Conservation (phyloP, 2,329 filamentous ascomycete genomes). For the Claviceps purpurea region DNA sequence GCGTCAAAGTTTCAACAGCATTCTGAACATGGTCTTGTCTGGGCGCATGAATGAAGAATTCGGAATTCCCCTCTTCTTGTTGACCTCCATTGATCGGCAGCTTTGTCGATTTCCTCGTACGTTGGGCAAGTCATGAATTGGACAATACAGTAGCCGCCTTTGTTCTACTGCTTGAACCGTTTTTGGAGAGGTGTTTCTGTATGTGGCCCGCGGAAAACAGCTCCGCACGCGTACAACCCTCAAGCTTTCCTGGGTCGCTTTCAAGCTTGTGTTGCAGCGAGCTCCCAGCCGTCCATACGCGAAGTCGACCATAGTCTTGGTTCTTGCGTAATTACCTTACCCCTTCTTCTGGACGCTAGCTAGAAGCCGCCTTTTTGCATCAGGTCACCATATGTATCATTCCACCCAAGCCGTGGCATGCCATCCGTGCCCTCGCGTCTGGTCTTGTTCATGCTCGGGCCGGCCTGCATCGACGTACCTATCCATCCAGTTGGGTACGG, state of each 20-base stretch:
- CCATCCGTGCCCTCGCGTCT: constrained; percentile 5
- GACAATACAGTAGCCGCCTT: neutral
- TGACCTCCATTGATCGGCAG: neutral
- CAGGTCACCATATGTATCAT: constrained; percentile 4
- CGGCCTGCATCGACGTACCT: neutral
- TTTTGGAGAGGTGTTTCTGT: neutral
- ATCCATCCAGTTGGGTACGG: neutral
- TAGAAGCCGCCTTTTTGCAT: neutral
- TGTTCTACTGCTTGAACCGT: neutral
- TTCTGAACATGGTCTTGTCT: neutral
- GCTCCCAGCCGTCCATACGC: neutral
- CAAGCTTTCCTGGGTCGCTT: neutral
- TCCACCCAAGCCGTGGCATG: constrained; percentile 2
- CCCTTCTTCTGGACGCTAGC: neutral
- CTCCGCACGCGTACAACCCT: neutral
- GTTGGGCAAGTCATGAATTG: constrained; percentile 1
- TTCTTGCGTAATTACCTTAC: neutral
- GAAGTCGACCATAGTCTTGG: neutral
- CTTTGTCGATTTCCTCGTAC: neutral
- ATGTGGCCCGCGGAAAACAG: neutral
- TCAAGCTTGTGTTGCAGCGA: neutral
- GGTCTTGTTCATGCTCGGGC: constrained; percentile 1
- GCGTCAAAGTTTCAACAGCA: neutral
- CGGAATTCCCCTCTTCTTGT: neutral
- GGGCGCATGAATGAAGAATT: neutral